Percentiles rank a stretch among this genome's conserved stretches.
Evolutionary conservation across 352 stramenopile genomes (phyloP).

Genomic region (Pythium chondricola): DNA sequence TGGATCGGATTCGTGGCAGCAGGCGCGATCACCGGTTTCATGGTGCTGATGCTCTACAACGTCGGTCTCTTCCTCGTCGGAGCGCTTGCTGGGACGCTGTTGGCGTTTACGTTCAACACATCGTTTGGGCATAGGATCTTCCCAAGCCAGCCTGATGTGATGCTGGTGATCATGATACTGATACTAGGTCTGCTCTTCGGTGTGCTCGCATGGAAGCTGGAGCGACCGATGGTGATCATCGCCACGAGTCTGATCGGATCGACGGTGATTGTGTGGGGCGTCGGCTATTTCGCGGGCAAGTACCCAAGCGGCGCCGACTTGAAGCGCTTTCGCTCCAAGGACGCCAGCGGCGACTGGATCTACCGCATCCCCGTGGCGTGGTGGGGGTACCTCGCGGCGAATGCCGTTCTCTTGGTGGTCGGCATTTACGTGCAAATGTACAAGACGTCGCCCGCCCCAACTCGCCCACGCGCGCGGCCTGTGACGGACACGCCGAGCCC

Average conservation of each 20-base stretch:
- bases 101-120: slow-evolving; percentile 44
- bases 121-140: slow-evolving; percentile 33
- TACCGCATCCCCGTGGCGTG: slow-evolving; percentile 26
- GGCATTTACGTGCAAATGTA: slow-evolving; percentile 27
- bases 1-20: slow-evolving; percentile 44
- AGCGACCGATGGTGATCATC: slow-evolving; percentile 47
- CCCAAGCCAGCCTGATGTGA: slow-evolving; percentile 30
- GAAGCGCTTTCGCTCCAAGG: slow-evolving; percentile 24
- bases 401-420: slow-evolving; percentile 17
- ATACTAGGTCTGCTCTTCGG: slow-evolving; percentile 30
- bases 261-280: slow-evolving; percentile 31
- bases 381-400: slow-evolving; percentile 34
- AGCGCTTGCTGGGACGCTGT: slow-evolving; percentile 28
- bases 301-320: slow-evolving; percentile 53
- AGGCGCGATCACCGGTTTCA: slow-evolving; percentile 24
- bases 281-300: slow-evolving; percentile 49
- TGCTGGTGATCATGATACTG: slow-evolving; percentile 43
- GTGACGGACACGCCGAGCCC: too few species aligned
- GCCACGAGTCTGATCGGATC: slow-evolving; percentile 46
- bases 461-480: not conserved
- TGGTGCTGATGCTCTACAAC: slow-evolving; percentile 40
- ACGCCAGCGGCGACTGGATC: slow-evolving; percentile 14
- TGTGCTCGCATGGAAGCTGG: slow-evolving; percentile 37
- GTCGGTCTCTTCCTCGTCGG: slow-evolving; percentile 39
- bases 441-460: slow-evolving; percentile 12